Percentiles rank a stretch among this genome's conserved stretches.
phyloP scores from a whole-genome alignment of 2,329 filamentous ascomycete species.

The Lanzia echinophila region DNA sequence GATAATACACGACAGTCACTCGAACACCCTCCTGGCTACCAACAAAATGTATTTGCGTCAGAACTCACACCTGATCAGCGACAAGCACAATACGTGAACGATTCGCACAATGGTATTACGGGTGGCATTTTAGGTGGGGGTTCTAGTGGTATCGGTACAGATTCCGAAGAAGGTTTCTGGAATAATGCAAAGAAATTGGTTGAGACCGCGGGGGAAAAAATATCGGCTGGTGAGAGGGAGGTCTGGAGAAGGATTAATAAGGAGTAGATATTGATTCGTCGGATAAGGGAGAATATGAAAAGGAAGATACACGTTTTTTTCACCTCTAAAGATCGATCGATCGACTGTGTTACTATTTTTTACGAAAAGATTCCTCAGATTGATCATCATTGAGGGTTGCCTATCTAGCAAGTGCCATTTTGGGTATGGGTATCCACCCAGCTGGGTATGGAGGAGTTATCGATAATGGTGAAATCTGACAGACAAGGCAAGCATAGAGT shows the following conservation, averaged over 20 bases:
- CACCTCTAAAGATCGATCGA: no score
- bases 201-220: slow-evolving; percentile 47
- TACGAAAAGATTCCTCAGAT: no score
- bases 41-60: slow-evolving; percentile 48
- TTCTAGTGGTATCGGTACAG: not conserved
- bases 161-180: slow-evolving; percentile 39
- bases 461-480: no score
- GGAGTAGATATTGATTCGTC: slow-evolving; percentile 9
- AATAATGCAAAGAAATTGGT: slow-evolving; percentile 52
- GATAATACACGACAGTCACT: slow-evolving; percentile 18
- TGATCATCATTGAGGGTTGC: no score
- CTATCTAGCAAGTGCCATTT: no score
- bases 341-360: no score
- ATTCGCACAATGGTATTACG: slow-evolving; percentile 30
- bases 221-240: slow-evolving; percentile 53
- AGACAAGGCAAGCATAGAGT: no score
- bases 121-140: not conserved
- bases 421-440: no score
- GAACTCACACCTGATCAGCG: slow-evolving; percentile 43
- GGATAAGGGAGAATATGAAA: not conserved
- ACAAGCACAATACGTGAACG: slow-evolving; percentile 20
- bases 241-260: slow-evolving; percentile 60
- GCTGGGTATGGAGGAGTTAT: no score
- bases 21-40: slow-evolving; percentile 41
- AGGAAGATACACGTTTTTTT: not conserved